Evolutionary conservation across 176 grass and related monocot genomes (phyloP).

Genomic region (Saccharum officinarum): DNA sequence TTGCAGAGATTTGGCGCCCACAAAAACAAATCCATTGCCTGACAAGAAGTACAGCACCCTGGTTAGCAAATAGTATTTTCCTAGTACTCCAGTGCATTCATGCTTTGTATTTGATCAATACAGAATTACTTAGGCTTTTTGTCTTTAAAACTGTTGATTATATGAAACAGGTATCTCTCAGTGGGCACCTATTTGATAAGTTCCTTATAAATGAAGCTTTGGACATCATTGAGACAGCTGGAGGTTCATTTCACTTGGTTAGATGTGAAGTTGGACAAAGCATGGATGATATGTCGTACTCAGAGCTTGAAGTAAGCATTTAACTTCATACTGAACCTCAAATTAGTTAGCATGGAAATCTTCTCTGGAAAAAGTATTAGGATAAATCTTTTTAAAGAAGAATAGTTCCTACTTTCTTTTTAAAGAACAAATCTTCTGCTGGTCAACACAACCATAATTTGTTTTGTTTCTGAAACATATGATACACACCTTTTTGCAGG

Average conservation of each 20-base stretch:
- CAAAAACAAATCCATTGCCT: constrained; percentile 52
- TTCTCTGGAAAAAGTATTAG: background rate
- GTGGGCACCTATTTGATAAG: constrained; percentile 95
- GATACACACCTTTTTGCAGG: constrained; percentile 46
- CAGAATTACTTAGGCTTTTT: background rate
- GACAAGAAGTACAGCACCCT: constrained; percentile 71
- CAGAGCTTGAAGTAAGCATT: constrained; percentile 88
- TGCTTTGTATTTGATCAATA: background rate
- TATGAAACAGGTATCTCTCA: constrained; percentile 79
- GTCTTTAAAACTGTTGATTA: constrained; percentile 13
- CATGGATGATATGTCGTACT: constrained; percentile 77
- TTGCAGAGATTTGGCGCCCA: constrained; percentile 70
- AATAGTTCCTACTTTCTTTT: background rate
- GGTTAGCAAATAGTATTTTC: constrained; percentile 54
- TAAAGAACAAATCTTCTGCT: background rate
- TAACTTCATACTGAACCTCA: background rate
- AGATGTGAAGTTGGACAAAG: constrained; percentile 89
- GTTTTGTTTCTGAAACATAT: constrained; percentile 36
- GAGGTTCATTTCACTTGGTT: constrained; percentile 84
- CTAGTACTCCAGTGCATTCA: constrained; percentile 19
- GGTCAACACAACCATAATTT: background rate
- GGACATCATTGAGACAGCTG: constrained; percentile 85
- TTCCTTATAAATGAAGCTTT: constrained; percentile 95
- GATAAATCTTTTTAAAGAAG: background rate
- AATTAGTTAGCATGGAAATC: background rate